Conservation (phyloP, 805 yeast genomes). For the Jamesozyma lodderae region DNA sequence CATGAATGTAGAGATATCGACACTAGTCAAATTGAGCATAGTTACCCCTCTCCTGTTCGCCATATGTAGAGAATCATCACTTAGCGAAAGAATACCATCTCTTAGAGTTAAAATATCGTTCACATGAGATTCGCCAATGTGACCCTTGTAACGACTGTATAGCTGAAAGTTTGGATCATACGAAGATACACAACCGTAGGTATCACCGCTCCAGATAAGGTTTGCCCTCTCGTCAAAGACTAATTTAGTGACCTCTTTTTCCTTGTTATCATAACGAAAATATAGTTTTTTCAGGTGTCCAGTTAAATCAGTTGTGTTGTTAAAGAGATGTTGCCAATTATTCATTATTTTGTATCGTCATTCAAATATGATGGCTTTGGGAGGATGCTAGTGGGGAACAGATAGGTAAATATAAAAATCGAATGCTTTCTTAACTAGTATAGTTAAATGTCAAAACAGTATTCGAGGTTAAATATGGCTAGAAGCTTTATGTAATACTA, state of each 20-base stretch:
- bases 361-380: background rate
- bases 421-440: too few species aligned
- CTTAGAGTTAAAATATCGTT: constrained; percentile 45
- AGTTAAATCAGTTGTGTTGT: constrained; percentile 23
- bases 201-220: constrained; percentile 77
- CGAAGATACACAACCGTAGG: constrained; percentile 40
- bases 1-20: constrained; percentile 27
- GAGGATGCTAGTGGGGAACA: too few species aligned
- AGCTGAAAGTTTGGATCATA: constrained; percentile 42
- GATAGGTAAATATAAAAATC: too few species aligned
- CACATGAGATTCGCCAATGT: constrained; percentile 36
- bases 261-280: constrained; percentile 25
- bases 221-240: constrained; percentile 67
- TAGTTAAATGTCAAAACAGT: too few species aligned
- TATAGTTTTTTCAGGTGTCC: constrained; percentile 28
- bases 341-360: constrained; percentile 18
- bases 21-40: constrained; percentile 27
- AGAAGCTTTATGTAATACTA: too few species aligned
- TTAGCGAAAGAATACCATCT: constrained; percentile 50
- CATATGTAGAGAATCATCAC: constrained; percentile 42
- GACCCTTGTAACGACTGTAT: constrained; percentile 52
- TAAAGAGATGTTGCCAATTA: constrained; percentile 30
- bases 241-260: constrained; percentile 28
- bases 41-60: constrained; percentile 51
- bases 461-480: too few species aligned